phyloP scores from a whole-genome alignment of 2,329 filamentous ascomycete genomes.

The Teratosphaeria nubilosa region DNA sequence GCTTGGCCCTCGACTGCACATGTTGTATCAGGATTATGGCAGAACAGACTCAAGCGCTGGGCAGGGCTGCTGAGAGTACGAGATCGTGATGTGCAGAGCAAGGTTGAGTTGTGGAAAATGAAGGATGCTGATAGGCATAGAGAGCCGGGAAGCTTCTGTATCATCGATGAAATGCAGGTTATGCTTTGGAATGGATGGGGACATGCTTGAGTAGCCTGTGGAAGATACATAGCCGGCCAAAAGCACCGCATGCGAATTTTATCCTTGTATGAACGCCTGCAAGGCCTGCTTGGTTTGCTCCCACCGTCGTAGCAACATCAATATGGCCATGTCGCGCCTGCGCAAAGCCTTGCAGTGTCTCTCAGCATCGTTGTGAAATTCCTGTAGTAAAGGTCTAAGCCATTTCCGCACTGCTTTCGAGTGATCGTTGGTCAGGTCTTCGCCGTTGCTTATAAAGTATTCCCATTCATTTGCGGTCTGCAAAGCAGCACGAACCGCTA shows the following conservation, averaged over 20 bases:
- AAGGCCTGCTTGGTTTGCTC: conserved; percentile 26
- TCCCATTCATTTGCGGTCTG: conserved; percentile 23
- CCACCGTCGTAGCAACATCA: conserved; percentile 23
- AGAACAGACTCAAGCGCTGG: conserved; percentile 12
- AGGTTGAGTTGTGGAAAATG: conserved; percentile 6
- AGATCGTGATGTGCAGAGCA: neutral
- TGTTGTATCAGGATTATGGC: conserved; percentile 15
- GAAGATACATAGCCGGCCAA: neutral
- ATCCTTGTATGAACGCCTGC: conserved; percentile 4
- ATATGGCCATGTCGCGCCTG: neutral
- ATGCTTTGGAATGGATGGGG: conserved; percentile 27
- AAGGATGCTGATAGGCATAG: neutral
- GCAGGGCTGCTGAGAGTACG: neutral
- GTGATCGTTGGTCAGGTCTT: conserved; percentile 22
- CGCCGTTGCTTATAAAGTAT: conserved; percentile 23
- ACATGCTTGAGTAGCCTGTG: conserved; percentile 20
- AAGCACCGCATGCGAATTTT: neutral
- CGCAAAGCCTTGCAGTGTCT: conserved; percentile 4
- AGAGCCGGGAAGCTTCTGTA: conserved; percentile 24
- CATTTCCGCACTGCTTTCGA: conserved; percentile 15
- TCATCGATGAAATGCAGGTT: conserved; percentile 32
- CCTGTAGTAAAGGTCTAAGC: conserved; percentile 1
- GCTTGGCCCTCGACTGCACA: conserved; percentile 9
- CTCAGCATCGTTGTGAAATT: conserved; percentile 6
- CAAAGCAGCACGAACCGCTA: conserved; percentile 29